phyloP scores from a whole-genome alignment of 768 basidiomycete genomes.

The Omphalotus guepiniiformis region DNA sequence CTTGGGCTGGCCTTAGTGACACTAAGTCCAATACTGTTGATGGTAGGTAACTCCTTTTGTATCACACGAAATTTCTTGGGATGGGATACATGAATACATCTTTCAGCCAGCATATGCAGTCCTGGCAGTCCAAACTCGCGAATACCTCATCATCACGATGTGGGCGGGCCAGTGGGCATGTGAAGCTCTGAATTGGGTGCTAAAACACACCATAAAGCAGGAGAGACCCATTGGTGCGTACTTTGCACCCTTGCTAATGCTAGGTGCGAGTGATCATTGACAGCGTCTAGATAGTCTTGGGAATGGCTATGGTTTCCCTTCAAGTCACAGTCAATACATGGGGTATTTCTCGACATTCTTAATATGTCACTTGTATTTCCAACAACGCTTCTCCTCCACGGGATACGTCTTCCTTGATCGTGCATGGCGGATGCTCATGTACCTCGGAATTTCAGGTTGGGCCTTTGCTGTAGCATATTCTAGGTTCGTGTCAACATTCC shows the following conservation, averaged over 20 bases:
- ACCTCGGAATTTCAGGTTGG: slow-evolving; percentile 51
- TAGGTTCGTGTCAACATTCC: slow-evolving; percentile 39
- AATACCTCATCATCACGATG: slow-evolving; percentile 78
- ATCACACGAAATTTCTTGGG: neutral
- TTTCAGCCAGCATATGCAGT: slow-evolving; percentile 74
- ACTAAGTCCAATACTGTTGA: slow-evolving; percentile 65
- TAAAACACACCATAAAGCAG: slow-evolving; percentile 67
- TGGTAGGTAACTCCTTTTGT: slow-evolving; percentile 50
- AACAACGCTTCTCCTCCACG: slow-evolving; percentile 58
- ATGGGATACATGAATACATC: slow-evolving; percentile 3
- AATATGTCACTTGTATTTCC: slow-evolving; percentile 65
- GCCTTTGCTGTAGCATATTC: slow-evolving; percentile 72
- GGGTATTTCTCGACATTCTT: slow-evolving; percentile 80
- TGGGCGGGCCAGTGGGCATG: slow-evolving; percentile 76
- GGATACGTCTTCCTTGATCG: slow-evolving; percentile 48
- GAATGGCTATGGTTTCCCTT: slow-evolving; percentile 82
- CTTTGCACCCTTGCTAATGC: neutral
- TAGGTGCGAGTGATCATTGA: slow-evolving; percentile 1
- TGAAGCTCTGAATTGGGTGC: slow-evolving; percentile 62
- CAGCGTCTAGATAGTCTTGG: slow-evolving; percentile 45
- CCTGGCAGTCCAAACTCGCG: slow-evolving; percentile 69
- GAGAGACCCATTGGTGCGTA: slow-evolving; percentile 61
- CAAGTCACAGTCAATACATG: slow-evolving; percentile 90
- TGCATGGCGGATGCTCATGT: slow-evolving; percentile 43
- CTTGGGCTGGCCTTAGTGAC: slow-evolving; percentile 59